Percentiles rank a stretch among this genome's conserved stretches.
phyloP scores from a whole-genome alignment of 1,284 basidiomycete genomes.

The Apiotrichum laibachii region DNA sequence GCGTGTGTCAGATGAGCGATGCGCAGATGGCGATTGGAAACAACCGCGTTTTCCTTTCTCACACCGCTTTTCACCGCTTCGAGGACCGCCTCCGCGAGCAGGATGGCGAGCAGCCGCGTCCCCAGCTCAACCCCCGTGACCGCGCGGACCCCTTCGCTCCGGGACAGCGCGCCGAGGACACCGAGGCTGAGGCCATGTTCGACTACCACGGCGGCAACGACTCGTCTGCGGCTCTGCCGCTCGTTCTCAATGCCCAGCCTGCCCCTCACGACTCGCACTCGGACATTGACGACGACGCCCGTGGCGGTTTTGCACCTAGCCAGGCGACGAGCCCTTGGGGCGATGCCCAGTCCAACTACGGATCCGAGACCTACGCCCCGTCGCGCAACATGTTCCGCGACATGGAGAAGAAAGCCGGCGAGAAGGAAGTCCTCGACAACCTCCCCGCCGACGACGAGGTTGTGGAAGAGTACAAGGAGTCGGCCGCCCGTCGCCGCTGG shows the following conservation, averaged over 20 bases:
- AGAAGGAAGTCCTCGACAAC: conserved; percentile 75
- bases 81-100: conserved; percentile 80
- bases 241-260: conserved; percentile 74
- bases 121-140: conserved; percentile 10
- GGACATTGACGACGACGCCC: conserved; percentile 77
- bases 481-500: conserved; percentile 78
- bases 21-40: conserved; percentile 74
- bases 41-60: conserved; percentile 86
- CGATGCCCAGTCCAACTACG: conserved; percentile 72
- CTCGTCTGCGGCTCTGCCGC: conserved; percentile 56
- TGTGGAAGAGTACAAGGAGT: conserved; percentile 79
- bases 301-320: conserved; percentile 58
- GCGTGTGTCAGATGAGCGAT: conserved; percentile 65
- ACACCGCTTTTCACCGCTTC: conserved; percentile 79
- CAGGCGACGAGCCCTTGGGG: conserved; percentile 66
- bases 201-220: conserved; percentile 34
- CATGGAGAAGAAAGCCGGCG: conserved; percentile 63
- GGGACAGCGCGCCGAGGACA: conserved; percentile 57
- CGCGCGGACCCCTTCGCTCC: conserved; percentile 62
- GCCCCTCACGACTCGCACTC: conserved; percentile 59
- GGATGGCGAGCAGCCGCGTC: conserved; percentile 72
- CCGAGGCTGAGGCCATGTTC: conserved; percentile 21
- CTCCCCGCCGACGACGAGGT: conserved; percentile 81
- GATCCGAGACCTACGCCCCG: conserved; percentile 86
- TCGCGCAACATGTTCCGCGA: conserved; percentile 92